Evolutionary conservation across 2,329 filamentous ascomycete genomes (phyloP).

Genomic region (Exophiala sideris): DNA sequence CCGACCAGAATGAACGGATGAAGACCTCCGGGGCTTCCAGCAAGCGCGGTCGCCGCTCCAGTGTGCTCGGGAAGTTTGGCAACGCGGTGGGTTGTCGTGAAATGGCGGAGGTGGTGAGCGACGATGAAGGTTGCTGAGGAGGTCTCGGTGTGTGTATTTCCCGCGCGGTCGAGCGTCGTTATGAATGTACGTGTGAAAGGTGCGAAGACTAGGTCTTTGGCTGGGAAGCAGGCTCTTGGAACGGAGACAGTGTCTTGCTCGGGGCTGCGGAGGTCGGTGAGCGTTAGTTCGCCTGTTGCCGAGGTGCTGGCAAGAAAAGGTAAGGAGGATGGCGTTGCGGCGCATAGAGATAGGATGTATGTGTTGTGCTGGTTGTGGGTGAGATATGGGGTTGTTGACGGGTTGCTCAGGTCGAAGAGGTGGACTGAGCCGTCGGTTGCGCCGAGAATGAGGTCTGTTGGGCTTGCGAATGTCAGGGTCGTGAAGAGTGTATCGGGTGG

Average conservation of each 20-base stretch:
- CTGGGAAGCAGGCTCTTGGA: slow-evolving; percentile 42
- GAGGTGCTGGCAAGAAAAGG: slow-evolving; percentile 52
- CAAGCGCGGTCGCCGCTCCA: slow-evolving; percentile 35
- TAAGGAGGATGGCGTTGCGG: slow-evolving; percentile 53
- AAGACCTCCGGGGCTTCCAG: slow-evolving; percentile 25
- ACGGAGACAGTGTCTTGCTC: slow-evolving; percentile 18
- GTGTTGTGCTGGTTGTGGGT: slow-evolving; percentile 36
- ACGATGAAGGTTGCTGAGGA: slow-evolving; percentile 18
- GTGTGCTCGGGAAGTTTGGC: slow-evolving; percentile 44
- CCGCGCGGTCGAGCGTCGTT: slow-evolving; percentile 16
- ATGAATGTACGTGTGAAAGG: slow-evolving; percentile 55
- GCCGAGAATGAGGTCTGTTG: slow-evolving; percentile 52
- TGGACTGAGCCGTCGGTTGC: slow-evolving; percentile 56
- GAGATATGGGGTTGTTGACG: slow-evolving; percentile 1
- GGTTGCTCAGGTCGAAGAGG: slow-evolving; percentile 45
- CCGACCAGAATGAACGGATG: slow-evolving; percentile 56
- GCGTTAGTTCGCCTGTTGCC: slow-evolving; percentile 53
- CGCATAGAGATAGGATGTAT: slow-evolving; percentile 45
- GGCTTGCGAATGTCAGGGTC: slow-evolving; percentile 56
- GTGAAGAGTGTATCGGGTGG: slow-evolving; percentile 53
- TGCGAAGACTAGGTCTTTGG: slow-evolving; percentile 51
- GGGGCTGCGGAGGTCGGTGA: slow-evolving; percentile 52
- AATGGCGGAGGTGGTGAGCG: slow-evolving; percentile 25
- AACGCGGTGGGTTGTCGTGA: slow-evolving; percentile 40
- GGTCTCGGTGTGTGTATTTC: slow-evolving; percentile 16